Percentiles rank a stretch among this genome's conserved stretches.
phyloP scores from a whole-genome alignment of 73 alveolate genomes.

The Loxodes magnus region DNA sequence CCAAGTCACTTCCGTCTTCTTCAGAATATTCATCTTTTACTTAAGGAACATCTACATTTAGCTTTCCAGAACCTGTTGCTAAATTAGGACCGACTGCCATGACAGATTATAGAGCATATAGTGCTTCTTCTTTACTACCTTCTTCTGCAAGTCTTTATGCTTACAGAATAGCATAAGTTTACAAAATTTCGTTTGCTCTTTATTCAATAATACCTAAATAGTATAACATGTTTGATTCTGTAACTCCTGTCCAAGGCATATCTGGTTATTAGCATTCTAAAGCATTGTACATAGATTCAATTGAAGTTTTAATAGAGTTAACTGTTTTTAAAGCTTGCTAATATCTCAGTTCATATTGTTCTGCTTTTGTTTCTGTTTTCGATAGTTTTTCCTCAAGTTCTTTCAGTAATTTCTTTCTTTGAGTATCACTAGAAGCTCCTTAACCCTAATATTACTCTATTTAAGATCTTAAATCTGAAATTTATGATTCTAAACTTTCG shows the following conservation, averaged over 20 bases:
- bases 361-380: slow-evolving; percentile 35
- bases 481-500: slow-evolving; percentile 48
- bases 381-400: slow-evolving; percentile 42
- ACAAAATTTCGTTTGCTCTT: slow-evolving; percentile 54
- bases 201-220: slow-evolving; percentile 63
- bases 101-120: slow-evolving; percentile 11
- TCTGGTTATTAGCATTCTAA: slow-evolving; percentile 33
- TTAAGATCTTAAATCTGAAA: slow-evolving; percentile 44
- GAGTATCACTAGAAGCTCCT: slow-evolving; percentile 17
- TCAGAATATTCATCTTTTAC: slow-evolving; percentile 31
- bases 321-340: slow-evolving; percentile 29
- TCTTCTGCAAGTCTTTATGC: not conserved
- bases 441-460: slow-evolving; percentile 31
- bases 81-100: slow-evolving; percentile 28
- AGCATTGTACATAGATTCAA: slow-evolving; percentile 26
- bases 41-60: slow-evolving; percentile 27
- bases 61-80: slow-evolving; percentile 25
- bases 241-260: slow-evolving; percentile 30
- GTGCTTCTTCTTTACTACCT: slow-evolving; percentile 2
- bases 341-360: slow-evolving; percentile 29
- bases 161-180: slow-evolving; percentile 41
- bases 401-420: slow-evolving; percentile 21
- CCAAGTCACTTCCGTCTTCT: slow-evolving; percentile 38
- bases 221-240: slow-evolving; percentile 47
- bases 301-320: slow-evolving; percentile 27